Conservation (phyloP, 1,139 yeast species). For the Waltiozyma solani region DNA sequence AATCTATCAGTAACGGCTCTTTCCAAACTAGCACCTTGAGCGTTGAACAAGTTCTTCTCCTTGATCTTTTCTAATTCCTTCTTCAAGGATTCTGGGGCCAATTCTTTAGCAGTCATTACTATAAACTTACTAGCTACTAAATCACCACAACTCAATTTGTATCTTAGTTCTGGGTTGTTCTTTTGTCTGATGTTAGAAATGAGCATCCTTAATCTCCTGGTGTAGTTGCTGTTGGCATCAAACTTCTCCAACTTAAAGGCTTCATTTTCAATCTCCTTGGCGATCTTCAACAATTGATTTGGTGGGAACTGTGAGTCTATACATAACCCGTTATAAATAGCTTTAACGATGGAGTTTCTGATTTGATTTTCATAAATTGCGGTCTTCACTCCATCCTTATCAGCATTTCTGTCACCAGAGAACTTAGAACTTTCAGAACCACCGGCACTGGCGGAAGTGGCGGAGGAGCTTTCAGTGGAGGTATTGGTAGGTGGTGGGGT, state of each 20-base stretch:
- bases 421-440: no score
- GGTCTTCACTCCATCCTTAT: slow-evolving; percentile 70
- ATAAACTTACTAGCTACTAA: slow-evolving; percentile 58
- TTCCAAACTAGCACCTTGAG: slow-evolving; percentile 97
- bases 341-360: slow-evolving; percentile 76
- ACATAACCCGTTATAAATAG: slow-evolving; percentile 83
- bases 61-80: slow-evolving; percentile 79
- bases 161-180: slow-evolving; percentile 78
- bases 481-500: slow-evolving; percentile 9
- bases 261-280: slow-evolving; percentile 65
- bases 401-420: slow-evolving; percentile 57
- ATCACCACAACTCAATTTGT: slow-evolving; percentile 54
- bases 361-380: slow-evolving; percentile 62
- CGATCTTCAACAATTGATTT: slow-evolving; percentile 45
- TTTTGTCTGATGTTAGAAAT: slow-evolving; percentile 63
- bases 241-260: slow-evolving; percentile 53
- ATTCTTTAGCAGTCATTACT: slow-evolving; percentile 80
- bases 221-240: slow-evolving; percentile 25
- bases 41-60: slow-evolving; percentile 86
- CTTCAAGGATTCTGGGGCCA: slow-evolving; percentile 87
- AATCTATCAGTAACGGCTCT: slow-evolving; percentile 94
- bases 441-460: slow-evolving; percentile 1
- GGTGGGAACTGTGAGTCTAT: slow-evolving; percentile 59
- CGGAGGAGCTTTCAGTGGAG: slow-evolving; percentile 4
- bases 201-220: slow-evolving; percentile 15